A percentile compares a stretch with the other conserved stretches of the same genome.
These are phyloP conservation scores for Leccinellum luteum DNA, from an alignment of 768 basidiomycete genomes.

Conservation along the genomic window DNA sequence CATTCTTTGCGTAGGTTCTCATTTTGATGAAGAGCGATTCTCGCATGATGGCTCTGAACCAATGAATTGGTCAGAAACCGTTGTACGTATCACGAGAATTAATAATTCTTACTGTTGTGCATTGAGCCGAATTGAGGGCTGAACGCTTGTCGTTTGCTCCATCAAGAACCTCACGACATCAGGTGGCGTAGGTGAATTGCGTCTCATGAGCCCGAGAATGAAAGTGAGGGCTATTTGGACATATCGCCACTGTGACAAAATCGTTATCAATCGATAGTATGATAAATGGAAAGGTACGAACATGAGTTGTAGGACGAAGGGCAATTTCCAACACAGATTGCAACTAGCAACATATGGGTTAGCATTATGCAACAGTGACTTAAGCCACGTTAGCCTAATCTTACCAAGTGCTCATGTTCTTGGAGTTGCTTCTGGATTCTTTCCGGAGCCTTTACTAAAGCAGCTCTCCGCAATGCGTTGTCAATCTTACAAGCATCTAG, in stretches of 20 bases:
- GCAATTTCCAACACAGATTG: constrained; percentile 60
- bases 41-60: constrained; percentile 60
- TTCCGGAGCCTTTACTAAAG: constrained; percentile 38
- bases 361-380: background rate
- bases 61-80: constrained; percentile 1
- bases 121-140: constrained; percentile 61
- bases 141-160: constrained; percentile 64
- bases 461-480: constrained; percentile 40
- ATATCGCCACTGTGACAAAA: constrained; percentile 70
- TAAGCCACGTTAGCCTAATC: constrained; percentile 7
- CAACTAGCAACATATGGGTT: constrained; percentile 40
- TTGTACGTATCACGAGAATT: background rate
- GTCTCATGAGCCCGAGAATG: constrained; percentile 56
- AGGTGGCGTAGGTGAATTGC: constrained; percentile 55
- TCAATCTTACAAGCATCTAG: constrained; percentile 46
- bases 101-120: constrained; percentile 54
- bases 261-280: constrained; percentile 5
- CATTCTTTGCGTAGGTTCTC: constrained; percentile 63
- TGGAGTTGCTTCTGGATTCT: constrained; percentile 46
- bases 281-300: constrained; percentile 34
- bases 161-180: constrained; percentile 62
- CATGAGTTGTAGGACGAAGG: constrained; percentile 63
- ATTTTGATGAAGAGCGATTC: constrained; percentile 70
- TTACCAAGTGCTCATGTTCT: constrained; percentile 50
- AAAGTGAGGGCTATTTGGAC: constrained; percentile 68